Evolutionary conservation across 108 stramenopile species (phyloP).

Genomic region (Cafeteria roenbergensis): DNA sequence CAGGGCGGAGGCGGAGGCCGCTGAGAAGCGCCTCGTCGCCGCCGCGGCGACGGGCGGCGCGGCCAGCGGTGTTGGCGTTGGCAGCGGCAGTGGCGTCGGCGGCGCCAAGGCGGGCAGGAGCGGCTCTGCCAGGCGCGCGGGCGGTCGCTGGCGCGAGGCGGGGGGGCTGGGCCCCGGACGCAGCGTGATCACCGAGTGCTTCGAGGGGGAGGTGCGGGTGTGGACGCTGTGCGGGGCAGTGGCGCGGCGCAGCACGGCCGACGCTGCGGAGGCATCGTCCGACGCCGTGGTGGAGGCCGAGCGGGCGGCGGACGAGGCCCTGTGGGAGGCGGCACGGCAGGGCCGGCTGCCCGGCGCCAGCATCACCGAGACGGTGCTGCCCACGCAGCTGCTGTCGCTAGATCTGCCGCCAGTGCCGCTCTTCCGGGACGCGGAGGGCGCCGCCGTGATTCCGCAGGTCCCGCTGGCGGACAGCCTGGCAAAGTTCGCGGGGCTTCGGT

Average conservation of each 20-base stretch:
- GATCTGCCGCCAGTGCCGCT: slow-evolving; percentile 94
- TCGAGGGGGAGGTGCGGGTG: slow-evolving; percentile 76
- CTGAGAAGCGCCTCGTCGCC: slow-evolving; percentile 1
- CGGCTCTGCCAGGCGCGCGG: too few relatives aligned
- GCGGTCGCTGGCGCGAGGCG: too few relatives aligned
- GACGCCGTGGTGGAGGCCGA: slow-evolving; percentile 47
- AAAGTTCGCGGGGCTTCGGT: slow-evolving; percentile 81
- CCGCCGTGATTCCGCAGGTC: slow-evolving; percentile 90
- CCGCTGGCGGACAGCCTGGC: slow-evolving; percentile 71
- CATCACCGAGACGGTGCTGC: slow-evolving; percentile 25
- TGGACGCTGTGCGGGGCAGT: too few relatives aligned
- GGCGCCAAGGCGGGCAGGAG: too few relatives aligned
- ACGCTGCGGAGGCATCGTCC: slow-evolving; percentile 22
- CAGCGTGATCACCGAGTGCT: slow-evolving; percentile 69
- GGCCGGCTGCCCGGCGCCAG: slow-evolving; percentile 15
- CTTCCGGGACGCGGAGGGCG: slow-evolving; percentile 82
- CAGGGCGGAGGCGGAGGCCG: too few relatives aligned
- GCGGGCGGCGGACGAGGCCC: slow-evolving; percentile 41
- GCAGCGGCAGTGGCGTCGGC: too few relatives aligned
- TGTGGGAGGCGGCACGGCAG: slow-evolving; percentile 17
- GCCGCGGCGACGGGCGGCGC: neutral
- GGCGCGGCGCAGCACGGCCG: too few relatives aligned
- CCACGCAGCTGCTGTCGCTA: slow-evolving; percentile 76
- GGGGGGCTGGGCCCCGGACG: slow-evolving; percentile 19
- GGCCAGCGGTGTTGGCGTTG: too few relatives aligned